Conservation (phyloP, 352 stramenopile species). For the Phytophthora pistaciae region DNA sequence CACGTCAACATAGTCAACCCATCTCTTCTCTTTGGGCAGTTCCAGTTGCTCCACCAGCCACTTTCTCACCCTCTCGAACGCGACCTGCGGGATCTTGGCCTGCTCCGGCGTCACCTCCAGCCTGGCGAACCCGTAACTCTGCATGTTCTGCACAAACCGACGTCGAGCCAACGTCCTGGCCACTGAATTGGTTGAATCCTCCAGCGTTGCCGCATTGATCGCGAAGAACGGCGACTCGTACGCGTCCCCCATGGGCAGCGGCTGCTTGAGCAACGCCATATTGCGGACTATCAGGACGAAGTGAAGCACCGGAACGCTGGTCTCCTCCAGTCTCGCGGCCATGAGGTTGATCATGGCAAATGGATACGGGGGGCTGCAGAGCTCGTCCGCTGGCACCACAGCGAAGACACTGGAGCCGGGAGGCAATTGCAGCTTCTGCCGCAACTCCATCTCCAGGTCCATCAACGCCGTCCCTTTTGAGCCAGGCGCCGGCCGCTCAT, state of each 20-base stretch:
- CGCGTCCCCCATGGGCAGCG: slow-evolving; percentile 53
- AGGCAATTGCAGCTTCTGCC: slow-evolving; percentile 66
- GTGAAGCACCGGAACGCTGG: slow-evolving; percentile 61
- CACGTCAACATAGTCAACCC: slow-evolving; percentile 77
- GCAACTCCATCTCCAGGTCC: slow-evolving; percentile 81
- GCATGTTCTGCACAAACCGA: slow-evolving; percentile 79
- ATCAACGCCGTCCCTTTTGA: slow-evolving; percentile 62
- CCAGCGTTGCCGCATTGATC: slow-evolving; percentile 57
- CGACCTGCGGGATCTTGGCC: slow-evolving; percentile 58
- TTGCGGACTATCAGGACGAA: slow-evolving; percentile 73
- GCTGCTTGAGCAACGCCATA: slow-evolving; percentile 62
- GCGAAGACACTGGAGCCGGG: slow-evolving; percentile 75
- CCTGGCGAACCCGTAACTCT: slow-evolving; percentile 74
- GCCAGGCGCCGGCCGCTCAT: slow-evolving; percentile 48
- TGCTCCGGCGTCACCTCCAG: slow-evolving; percentile 74
- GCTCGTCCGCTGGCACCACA: slow-evolving; percentile 74
- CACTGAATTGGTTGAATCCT: slow-evolving; percentile 40
- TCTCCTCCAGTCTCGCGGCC: slow-evolving; percentile 39
- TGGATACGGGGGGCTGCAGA: slow-evolving; percentile 82
- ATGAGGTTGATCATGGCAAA: slow-evolving; percentile 87
- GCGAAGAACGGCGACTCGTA: slow-evolving; percentile 77
- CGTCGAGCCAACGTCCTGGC: slow-evolving; percentile 60
- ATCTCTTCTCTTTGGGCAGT: slow-evolving; percentile 61
- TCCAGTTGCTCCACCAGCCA: slow-evolving; percentile 70
- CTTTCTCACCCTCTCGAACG: slow-evolving; percentile 64